A percentile compares a stretch with the other conserved stretches of the same genome.
phyloP scores from a whole-genome alignment of 805 yeast species.

The Hanseniaspora lachancei region DNA sequence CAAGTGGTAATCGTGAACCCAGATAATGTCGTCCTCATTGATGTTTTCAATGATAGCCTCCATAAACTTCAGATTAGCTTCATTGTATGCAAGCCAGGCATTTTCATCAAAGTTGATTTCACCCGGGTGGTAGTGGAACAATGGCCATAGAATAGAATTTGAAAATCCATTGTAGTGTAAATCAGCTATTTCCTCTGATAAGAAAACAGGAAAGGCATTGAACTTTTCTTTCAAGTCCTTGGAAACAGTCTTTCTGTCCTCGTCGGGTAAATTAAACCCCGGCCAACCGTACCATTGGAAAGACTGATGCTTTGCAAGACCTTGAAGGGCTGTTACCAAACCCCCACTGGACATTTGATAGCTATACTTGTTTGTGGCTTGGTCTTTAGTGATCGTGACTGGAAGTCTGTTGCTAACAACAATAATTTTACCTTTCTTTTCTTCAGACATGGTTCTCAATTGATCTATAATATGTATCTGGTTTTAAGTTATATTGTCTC shows the following conservation, averaged over 20 bases:
- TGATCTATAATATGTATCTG: neutral
- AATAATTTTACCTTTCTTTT: constrained; percentile 49
- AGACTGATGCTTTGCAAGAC: constrained; percentile 65
- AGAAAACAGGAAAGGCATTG: constrained; percentile 79
- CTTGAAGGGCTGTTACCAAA: constrained; percentile 87
- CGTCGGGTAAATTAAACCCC: constrained; percentile 70
- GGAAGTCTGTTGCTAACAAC: constrained; percentile 94
- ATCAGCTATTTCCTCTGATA: constrained; percentile 83
- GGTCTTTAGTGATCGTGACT: constrained; percentile 65
- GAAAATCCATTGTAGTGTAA: constrained; percentile 93
- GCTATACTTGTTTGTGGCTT: constrained; percentile 48
- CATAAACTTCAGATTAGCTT: constrained; percentile 79
- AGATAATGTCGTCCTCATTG: constrained; percentile 72
- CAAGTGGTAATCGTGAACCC: constrained; percentile 97
- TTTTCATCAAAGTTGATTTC: constrained; percentile 95
- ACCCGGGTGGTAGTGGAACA: constrained; percentile 97
- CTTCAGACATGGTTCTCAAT: neutral
- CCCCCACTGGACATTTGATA: constrained; percentile 97
- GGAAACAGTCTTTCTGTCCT: constrained; percentile 56
- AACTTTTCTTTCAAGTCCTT: constrained; percentile 61
- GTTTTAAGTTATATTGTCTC: neutral
- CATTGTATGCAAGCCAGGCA: constrained; percentile 96
- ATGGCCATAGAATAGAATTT: constrained; percentile 92
- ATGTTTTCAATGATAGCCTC: constrained; percentile 54
- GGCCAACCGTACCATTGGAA: constrained; percentile 99